These are phyloP conservation scores for Olyra latifolia DNA, from an alignment of 176 grass and related monocot species.

Conservation along the genomic window DNA sequence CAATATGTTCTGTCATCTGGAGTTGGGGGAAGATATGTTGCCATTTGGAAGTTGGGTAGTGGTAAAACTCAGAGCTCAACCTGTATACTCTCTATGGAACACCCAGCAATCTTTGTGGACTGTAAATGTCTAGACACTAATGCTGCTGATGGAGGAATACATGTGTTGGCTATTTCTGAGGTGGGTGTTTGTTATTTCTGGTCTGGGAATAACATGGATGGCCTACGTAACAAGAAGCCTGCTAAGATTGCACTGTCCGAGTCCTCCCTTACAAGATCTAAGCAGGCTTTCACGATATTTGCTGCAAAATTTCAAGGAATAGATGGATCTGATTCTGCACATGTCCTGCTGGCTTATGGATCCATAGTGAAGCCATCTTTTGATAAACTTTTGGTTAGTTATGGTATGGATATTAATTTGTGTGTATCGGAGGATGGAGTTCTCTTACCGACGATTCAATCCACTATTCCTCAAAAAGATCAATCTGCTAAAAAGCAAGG, in stretches of 20 bases:
- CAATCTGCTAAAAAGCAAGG: conserved; percentile 63
- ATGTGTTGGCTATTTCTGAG: conserved; percentile 85
- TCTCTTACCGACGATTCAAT: conserved; percentile 63
- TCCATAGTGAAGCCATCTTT: conserved; percentile 90
- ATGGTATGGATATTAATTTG: conserved; percentile 73
- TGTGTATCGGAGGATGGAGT: conserved; percentile 61
- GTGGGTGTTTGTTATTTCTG: conserved; percentile 87
- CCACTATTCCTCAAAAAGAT: conserved; percentile 43
- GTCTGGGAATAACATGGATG: conserved; percentile 60
- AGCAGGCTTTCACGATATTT: conserved; percentile 58
- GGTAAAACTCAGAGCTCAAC: conserved; percentile 61
- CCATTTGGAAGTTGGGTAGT: conserved; percentile 74
- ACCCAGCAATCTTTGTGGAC: conserved; percentile 81
- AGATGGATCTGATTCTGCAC: conserved; percentile 58
- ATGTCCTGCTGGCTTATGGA: conserved; percentile 78
- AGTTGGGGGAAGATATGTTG: conserved; percentile 81
- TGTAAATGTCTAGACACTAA: conserved; percentile 46
- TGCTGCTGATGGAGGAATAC: conserved; percentile 37
- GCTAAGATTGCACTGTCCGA: conserved; percentile 63
- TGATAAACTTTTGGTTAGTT: conserved; percentile 66
- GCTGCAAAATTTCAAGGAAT: conserved; percentile 71
- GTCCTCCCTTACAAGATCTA: conserved; percentile 45
- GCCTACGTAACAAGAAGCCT: conserved; percentile 65
- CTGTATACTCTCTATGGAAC: conserved; percentile 83
- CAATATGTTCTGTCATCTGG: conserved; percentile 84